Base-by-base conservation (phyloP, 1,284 basidiomycete species). In the Ceratobasidium theobromae region DNA sequence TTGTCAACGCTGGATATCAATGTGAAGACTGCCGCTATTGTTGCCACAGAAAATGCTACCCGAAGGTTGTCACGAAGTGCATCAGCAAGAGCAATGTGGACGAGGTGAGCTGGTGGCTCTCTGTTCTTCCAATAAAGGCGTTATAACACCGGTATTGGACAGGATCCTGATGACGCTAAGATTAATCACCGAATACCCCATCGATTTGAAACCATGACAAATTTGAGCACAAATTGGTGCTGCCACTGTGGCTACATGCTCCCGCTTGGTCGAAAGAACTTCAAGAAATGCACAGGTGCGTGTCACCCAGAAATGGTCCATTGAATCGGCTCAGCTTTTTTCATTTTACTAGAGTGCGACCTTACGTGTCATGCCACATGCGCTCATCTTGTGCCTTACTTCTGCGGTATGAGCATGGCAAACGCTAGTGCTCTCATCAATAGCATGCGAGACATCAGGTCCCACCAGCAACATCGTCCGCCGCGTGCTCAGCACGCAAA, bases 351-450 rank as follows among this genome's bases (percentile, higher is more conserved):
- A 57, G 96, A 99, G 76, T 99, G 97, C 77, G 88, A 89, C 74
- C 88, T 98, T 70, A 98, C 96, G 60, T 97, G 95, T 72, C 97
- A 99, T 78, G 94, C 94, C 23, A 94, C 97, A 71, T 99, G 97
- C 77, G 93, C 95, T 0, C 97, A 99, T 76, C 85, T 99, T 62
- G 96, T 99, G 32, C 97, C 97, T 67, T 96, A 99, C 78, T 98
- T 99, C 78, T 99, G 97, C 74, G 97, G 97, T 55, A 98, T 99
- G 96, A 95, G 94, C 23, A 99, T 99, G 96, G 97, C 98, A 77
- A 97, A 93, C 68, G 97, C 97, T 43, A 98, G 98, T 76, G 87
- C 91, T 73, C 82, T 99, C 27, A 83, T 99, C 65, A 87, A 89
- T 69, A 91, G 96, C 76, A 89, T 94, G 81, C 90, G 83, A 71